Conservation (phyloP, 1,284 basidiomycete genomes). For the Golubevia sp. region DNA sequence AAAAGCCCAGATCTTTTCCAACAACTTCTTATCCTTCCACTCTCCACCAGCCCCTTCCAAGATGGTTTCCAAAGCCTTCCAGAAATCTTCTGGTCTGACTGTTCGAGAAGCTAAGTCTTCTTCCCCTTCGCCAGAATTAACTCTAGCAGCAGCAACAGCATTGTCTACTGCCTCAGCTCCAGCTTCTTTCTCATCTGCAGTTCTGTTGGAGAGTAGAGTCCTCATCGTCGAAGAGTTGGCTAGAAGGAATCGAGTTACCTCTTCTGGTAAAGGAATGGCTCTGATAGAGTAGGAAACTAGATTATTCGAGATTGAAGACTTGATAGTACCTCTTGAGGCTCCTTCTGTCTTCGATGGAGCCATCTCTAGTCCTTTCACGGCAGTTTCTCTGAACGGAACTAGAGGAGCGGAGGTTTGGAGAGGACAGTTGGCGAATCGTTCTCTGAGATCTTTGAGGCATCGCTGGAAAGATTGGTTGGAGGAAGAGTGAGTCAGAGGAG, state of each 20-base stretch:
- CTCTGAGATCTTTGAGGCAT: slow-evolving; percentile 90
- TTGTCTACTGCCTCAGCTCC: slow-evolving; percentile 21
- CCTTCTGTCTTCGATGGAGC: slow-evolving; percentile 76
- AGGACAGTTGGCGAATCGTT: slow-evolving; percentile 89
- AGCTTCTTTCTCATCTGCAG: slow-evolving; percentile 36
- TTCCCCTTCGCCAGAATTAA: slow-evolving; percentile 62
- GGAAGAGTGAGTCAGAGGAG: background rate
- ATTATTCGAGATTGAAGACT: slow-evolving; percentile 72
- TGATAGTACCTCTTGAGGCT: slow-evolving; percentile 77
- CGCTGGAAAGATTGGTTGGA: slow-evolving; percentile 66
- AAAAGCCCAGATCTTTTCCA: slow-evolving; percentile 83
- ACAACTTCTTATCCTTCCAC: slow-evolving; percentile 71
- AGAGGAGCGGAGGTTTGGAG: slow-evolving; percentile 94
- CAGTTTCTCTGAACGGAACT: slow-evolving; percentile 96
- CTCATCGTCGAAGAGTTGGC: slow-evolving; percentile 70
- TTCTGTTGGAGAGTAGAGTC: slow-evolving; percentile 29
- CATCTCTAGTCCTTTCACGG: slow-evolving; percentile 83
- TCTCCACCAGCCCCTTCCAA: slow-evolving; percentile 77
- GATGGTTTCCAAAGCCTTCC: slow-evolving; percentile 72
- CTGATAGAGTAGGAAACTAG: slow-evolving; percentile 83
- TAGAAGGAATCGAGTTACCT: slow-evolving; percentile 75
- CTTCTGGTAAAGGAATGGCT: slow-evolving; percentile 76
- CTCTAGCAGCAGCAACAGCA: slow-evolving; percentile 51
- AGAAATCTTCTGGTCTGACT: slow-evolving; percentile 78
- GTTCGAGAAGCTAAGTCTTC: slow-evolving; percentile 65